Conservation (phyloP, 2,329 filamentous ascomycete genomes). For the Aspergillus pseudoterreus region DNA sequence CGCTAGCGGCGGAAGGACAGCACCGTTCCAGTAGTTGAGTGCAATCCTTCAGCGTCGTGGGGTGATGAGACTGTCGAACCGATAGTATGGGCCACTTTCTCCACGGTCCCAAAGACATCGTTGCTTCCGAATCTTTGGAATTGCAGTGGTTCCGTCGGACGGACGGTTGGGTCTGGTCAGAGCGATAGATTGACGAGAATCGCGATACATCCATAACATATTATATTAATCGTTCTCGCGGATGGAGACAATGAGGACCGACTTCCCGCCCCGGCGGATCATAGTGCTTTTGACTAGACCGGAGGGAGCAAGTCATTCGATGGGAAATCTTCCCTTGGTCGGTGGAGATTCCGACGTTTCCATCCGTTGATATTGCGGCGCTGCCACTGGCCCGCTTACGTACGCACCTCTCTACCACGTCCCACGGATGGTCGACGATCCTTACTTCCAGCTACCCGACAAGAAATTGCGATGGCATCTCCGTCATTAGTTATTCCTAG, state of each 20-base stretch:
- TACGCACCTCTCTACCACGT: background rate
- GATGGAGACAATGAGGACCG: background rate
- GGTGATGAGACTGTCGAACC: background rate
- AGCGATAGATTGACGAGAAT: background rate
- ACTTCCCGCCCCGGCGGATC: too few relatives aligned
- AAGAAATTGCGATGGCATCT: background rate
- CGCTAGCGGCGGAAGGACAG: conserved; percentile 1
- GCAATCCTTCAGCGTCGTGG: background rate
- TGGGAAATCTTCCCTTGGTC: background rate
- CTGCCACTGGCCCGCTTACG: conserved; percentile 5
- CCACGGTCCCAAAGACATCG: background rate
- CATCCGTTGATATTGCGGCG: conserved; percentile 8
- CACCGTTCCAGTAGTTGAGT: conserved; percentile 1
- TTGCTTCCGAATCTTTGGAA: too few relatives aligned
- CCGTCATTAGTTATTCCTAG: background rate
- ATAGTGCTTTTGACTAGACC: background rate
- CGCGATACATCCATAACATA: background rate
- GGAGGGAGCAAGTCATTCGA: background rate
- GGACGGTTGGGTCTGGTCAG: background rate
- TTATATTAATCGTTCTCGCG: background rate
- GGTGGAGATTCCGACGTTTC: conserved; percentile 5
- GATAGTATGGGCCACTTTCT: conserved; percentile 4
- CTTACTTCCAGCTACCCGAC: background rate
- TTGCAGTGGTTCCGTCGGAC: too few relatives aligned
- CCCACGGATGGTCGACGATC: background rate